Conservation (phyloP, 371 early-diverging fungal genomes). For the Cokeromyces recurvatus region DNA sequence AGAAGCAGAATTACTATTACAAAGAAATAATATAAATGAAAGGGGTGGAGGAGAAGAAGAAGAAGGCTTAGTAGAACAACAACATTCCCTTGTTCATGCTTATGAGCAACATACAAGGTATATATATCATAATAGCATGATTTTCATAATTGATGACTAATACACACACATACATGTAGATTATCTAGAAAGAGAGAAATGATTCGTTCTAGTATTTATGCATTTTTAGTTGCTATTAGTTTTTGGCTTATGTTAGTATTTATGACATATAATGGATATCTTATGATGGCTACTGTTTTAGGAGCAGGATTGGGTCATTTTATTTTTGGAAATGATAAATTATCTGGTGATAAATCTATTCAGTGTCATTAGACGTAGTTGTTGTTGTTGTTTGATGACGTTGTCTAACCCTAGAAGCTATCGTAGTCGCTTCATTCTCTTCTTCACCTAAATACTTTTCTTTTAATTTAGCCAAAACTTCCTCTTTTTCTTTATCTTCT, state of each 20-base stretch:
- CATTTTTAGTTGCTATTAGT: constrained; percentile 55
- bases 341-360: constrained; percentile 27
- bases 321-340: constrained; percentile 43
- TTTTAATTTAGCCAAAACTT: constrained; percentile 4
- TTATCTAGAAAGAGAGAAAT: constrained; percentile 36
- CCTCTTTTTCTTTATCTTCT: constrained; percentile 3
- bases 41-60: constrained; percentile 3
- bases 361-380: constrained; percentile 48
- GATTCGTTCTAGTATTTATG: constrained; percentile 54
- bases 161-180: constrained; percentile 1
- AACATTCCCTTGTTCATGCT: constrained; percentile 18
- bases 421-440: neutral
- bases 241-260: constrained; percentile 75
- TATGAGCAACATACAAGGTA: constrained; percentile 12
- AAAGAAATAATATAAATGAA: constrained; percentile 9
- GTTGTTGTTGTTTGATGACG: constrained; percentile 2
- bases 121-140: constrained; percentile 1
- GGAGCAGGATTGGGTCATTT: constrained; percentile 76
- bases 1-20: constrained; percentile 5
- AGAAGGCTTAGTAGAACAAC: constrained; percentile 4
- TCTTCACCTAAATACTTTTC: constrained; percentile 4
- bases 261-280: constrained; percentile 83
- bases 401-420: constrained; percentile 19
- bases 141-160: too few relatives aligned
- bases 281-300: constrained; percentile 63